phyloP scores from a whole-genome alignment of 2,329 filamentous ascomycete species.

The Cordyceps militaris region DNA sequence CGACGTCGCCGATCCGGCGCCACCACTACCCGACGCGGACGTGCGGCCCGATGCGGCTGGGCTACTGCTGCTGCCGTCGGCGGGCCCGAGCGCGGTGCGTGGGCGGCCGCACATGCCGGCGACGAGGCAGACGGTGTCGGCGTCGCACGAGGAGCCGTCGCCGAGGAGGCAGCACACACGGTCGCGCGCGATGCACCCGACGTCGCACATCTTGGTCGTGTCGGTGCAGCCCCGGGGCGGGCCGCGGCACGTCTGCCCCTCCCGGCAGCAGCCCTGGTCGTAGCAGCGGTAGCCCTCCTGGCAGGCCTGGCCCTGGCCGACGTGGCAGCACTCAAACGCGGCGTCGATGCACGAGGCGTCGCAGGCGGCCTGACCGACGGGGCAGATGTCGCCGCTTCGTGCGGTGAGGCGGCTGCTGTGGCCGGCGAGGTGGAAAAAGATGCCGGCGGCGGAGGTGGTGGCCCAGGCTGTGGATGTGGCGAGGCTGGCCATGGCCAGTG shows the following conservation, averaged over 20 bases:
- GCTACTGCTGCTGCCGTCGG: not conserved
- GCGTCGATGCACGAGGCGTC: constrained; percentile 6
- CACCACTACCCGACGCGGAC: not conserved
- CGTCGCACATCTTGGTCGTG: constrained; percentile 5
- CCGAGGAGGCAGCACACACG: constrained; percentile 8
- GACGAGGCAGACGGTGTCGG: not conserved
- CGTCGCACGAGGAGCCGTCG: constrained; percentile 8
- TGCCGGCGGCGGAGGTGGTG: not conserved
- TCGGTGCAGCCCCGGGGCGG: constrained; percentile 4
- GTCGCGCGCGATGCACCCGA: constrained; percentile 4
- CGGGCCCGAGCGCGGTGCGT: not conserved
- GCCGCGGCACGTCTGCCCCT: constrained; percentile 1
- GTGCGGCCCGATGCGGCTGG: not conserved
- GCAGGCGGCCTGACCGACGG: not conserved
- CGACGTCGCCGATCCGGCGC: not conserved
- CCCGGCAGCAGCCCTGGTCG: constrained; percentile 9
- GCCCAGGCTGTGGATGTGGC: not conserved
- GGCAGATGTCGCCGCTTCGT: not conserved
- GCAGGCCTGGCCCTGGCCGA: constrained; percentile 10
- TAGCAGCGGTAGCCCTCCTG: constrained; percentile 7
- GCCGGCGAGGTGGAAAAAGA: not conserved
- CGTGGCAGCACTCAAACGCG: constrained; percentile 3
- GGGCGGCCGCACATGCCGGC: not conserved
- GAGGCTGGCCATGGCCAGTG: not conserved
- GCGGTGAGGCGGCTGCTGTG: not conserved